Conservation (phyloP, 495 filamentous ascomycete genomes). For the Aspergillus wentii region DNA sequence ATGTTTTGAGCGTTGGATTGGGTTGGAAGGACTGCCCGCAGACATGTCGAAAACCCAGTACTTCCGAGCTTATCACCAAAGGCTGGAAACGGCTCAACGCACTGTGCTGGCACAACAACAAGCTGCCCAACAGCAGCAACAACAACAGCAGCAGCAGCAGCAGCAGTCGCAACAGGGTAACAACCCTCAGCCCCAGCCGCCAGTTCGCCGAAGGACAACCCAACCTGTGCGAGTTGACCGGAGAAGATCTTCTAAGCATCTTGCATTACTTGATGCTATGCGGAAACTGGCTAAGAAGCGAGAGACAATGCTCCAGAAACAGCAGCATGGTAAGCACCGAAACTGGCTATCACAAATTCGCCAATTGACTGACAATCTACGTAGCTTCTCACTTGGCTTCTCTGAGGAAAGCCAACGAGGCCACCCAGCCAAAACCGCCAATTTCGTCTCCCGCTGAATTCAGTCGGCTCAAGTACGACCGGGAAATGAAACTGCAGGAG, state of each 20-base stretch:
- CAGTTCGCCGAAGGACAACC: slow-evolving; percentile 61
- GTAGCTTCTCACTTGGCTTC: slow-evolving; percentile 60
- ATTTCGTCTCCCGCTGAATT: slow-evolving; percentile 80
- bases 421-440: slow-evolving; percentile 52
- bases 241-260: slow-evolving; percentile 74
- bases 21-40: slow-evolving; percentile 77
- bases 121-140: slow-evolving; percentile 51
- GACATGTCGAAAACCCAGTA: slow-evolving; percentile 94
- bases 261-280: slow-evolving; percentile 89
- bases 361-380: slow-evolving; percentile 13
- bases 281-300: slow-evolving; percentile 91
- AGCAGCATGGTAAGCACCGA: slow-evolving; percentile 61
- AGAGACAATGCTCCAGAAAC: slow-evolving; percentile 79
- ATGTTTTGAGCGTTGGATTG: slow-evolving; percentile 95
- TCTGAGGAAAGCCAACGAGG: slow-evolving; percentile 66
- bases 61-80: slow-evolving; percentile 75
- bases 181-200: slow-evolving; percentile 51
- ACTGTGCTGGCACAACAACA: slow-evolving; percentile 57
- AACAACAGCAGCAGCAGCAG: slow-evolving; percentile 50
- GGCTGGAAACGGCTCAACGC: slow-evolving; percentile 75
- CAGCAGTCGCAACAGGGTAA: slow-evolving; percentile 44
- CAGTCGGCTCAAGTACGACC: slow-evolving; percentile 79
- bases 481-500: slow-evolving; percentile 72
- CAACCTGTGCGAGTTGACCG: slow-evolving; percentile 78
- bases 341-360: background rate